These are phyloP conservation scores for Xylariales sp. DNA, from an alignment of 2,329 filamentous ascomycete genomes.

Conservation along the genomic window DNA sequence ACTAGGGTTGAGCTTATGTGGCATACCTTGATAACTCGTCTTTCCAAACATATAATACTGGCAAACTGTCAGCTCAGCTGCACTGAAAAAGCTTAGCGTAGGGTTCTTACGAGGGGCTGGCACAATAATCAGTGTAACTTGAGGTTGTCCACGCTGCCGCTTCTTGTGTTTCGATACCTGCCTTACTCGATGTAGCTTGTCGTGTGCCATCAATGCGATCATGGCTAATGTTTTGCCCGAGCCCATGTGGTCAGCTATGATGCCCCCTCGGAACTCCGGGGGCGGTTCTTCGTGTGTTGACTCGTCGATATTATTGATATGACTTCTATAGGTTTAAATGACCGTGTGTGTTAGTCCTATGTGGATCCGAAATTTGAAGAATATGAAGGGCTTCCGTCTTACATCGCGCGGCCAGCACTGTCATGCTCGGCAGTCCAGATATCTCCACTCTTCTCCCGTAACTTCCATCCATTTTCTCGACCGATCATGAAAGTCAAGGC, in stretches of 20 bases:
- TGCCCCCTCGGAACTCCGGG: conserved; percentile 32
- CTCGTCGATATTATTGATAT: conserved; percentile 5
- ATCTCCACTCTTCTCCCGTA: conserved; percentile 18
- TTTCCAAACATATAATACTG: neutral
- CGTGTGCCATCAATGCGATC: conserved; percentile 26
- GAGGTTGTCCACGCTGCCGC: neutral
- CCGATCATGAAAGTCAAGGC: conserved; percentile 37
- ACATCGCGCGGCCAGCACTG: too few species aligned
- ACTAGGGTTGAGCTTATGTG: neutral
- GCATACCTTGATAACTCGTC: neutral
- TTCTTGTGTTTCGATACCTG: neutral
- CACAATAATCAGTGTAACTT: neutral
- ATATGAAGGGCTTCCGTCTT: too few species aligned
- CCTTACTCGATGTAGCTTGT: conserved; percentile 7
- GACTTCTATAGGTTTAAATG: too few species aligned
- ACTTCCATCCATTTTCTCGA: conserved; percentile 31
- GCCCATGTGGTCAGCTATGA: conserved; percentile 42
- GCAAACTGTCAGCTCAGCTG: too few species aligned
- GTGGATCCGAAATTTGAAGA: too few species aligned
- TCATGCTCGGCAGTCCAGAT: too few species aligned
- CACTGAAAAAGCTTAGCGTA: too few species aligned
- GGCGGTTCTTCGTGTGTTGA: conserved; percentile 24
- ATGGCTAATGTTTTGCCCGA: conserved; percentile 41
- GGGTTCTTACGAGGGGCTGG: neutral
- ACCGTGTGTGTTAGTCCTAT: too few species aligned